A percentile compares a stretch with the other conserved stretches of the same genome.
Evolutionary conservation across 2,329 filamentous ascomycete genomes (phyloP).

Genomic region (Cladosporium phlei): DNA sequence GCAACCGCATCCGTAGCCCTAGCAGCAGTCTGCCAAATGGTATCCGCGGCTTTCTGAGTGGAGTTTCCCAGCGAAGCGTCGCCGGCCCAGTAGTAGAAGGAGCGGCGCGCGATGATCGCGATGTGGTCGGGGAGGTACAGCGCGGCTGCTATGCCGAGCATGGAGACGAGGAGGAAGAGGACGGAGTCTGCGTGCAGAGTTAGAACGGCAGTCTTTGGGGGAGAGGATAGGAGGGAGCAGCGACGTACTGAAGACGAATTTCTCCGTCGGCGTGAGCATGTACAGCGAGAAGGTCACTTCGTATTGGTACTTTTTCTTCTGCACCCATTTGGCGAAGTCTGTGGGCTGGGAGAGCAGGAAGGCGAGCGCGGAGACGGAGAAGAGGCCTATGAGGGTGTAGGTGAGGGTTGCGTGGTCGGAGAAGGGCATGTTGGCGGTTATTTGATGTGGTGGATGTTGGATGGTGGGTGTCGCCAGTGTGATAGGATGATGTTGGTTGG

Average conservation of each 20-base stretch:
- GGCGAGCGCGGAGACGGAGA: constrained; percentile 33
- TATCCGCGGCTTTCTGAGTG: constrained; percentile 18
- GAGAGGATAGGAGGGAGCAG: too few species aligned
- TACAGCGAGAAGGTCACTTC: constrained; percentile 96
- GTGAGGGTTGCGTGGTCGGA: constrained; percentile 14
- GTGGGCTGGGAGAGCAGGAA: constrained; percentile 46
- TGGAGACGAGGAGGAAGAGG: constrained; percentile 81
- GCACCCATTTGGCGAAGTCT: constrained; percentile 72
- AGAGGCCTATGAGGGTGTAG: constrained; percentile 32
- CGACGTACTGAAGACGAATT: constrained; percentile 88
- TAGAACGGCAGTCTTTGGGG: too few species aligned
- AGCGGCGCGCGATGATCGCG: constrained; percentile 71
- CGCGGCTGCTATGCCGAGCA: constrained; percentile 79
- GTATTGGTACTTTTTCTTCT: constrained; percentile 95
- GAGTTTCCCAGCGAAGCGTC: constrained; percentile 42
- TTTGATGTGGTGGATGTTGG: background rate
- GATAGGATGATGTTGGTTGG: too few species aligned
- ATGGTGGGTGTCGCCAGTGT: too few species aligned
- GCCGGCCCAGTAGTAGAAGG: constrained; percentile 92
- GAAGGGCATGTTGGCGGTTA: constrained; percentile 11
- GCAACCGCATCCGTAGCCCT: constrained; percentile 18
- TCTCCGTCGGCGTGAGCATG: constrained; percentile 94
- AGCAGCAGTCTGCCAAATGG: constrained; percentile 19
- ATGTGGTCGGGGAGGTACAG: constrained; percentile 94
- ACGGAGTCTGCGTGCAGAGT: constrained; percentile 64